phyloP scores from a whole-genome alignment of 345 rosid genomes.

The Reutealis trisperma region DNA sequence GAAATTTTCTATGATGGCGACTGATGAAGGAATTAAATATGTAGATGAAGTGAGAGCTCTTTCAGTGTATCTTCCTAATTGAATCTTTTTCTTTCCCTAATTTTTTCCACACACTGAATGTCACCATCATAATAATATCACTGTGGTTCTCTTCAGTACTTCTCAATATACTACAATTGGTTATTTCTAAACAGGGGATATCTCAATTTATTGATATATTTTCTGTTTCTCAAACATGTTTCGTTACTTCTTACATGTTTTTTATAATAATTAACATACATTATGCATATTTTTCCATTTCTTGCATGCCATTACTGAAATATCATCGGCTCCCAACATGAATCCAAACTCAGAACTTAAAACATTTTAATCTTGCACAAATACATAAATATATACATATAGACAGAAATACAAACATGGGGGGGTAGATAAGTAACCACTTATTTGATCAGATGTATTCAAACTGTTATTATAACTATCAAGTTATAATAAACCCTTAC shows the following conservation, averaged over 20 bases:
- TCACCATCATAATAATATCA: background rate
- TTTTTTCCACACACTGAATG: background rate
- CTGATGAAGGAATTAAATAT: background rate
- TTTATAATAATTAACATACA: no score
- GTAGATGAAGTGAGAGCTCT: background rate
- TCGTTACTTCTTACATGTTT: background rate
- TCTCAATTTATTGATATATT: background rate
- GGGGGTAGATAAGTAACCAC: background rate
- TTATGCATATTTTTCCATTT: background rate
- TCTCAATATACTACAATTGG: background rate
- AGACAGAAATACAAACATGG: background rate
- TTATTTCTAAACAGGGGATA: background rate
- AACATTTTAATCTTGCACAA: background rate
- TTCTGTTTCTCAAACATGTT: background rate
- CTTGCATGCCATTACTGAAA: background rate
- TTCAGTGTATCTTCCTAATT: slow-evolving; percentile 6
- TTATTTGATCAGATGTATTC: background rate
- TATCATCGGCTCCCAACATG: background rate
- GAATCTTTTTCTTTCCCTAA: background rate
- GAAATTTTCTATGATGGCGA: background rate
- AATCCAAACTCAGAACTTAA: no score
- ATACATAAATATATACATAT: no score
- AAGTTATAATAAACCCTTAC: no score
- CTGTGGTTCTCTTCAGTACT: background rate
- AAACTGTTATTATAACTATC: background rate